A percentile compares a stretch with the other conserved stretches of the same genome.
Conservation (phyloP, 1,284 basidiomycete species). For the Inonotus obliquus region DNA sequence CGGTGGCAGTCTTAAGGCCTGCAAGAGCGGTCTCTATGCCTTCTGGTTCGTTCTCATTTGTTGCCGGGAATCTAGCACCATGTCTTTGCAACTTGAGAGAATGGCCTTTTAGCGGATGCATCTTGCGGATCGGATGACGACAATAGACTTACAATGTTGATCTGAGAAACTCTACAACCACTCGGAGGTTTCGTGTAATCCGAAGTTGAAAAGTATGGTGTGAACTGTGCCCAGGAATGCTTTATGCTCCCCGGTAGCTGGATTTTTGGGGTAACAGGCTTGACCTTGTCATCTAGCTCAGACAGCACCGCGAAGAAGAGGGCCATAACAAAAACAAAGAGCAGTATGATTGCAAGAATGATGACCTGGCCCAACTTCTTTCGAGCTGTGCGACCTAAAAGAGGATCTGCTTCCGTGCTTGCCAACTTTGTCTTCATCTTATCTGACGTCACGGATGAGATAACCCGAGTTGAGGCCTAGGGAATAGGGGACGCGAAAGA, state of each 20-base stretch:
- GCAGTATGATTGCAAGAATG: not conserved
- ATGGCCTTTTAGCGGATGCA: not conserved
- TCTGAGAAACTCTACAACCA: constrained; percentile 54
- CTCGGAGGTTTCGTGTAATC: constrained; percentile 44
- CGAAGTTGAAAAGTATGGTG: constrained; percentile 50
- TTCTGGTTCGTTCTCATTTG: constrained; percentile 39
- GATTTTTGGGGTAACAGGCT: constrained; percentile 18
- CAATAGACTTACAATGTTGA: constrained; percentile 54
- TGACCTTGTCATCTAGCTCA: not conserved
- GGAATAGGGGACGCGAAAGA: too few relatives aligned
- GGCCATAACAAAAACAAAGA: not conserved
- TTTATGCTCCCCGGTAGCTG: constrained; percentile 23
- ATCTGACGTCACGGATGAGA: not conserved
- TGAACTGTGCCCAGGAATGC: constrained; percentile 51
- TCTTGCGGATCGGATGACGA: constrained; percentile 15
- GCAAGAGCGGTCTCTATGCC: constrained; percentile 45
- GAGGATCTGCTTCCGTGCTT: not conserved
- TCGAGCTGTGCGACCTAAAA: not conserved
- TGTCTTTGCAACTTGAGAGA: constrained; percentile 74
- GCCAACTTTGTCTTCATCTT: not conserved
- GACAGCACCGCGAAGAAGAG: not conserved
- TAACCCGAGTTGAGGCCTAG: too few relatives aligned
- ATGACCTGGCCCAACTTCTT: not conserved
- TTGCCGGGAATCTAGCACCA: constrained; percentile 76
- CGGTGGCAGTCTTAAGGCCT: constrained; percentile 45